Conservation (phyloP, 768 basidiomycete genomes). For the Rhodosporidiobolus sp. region DNA sequence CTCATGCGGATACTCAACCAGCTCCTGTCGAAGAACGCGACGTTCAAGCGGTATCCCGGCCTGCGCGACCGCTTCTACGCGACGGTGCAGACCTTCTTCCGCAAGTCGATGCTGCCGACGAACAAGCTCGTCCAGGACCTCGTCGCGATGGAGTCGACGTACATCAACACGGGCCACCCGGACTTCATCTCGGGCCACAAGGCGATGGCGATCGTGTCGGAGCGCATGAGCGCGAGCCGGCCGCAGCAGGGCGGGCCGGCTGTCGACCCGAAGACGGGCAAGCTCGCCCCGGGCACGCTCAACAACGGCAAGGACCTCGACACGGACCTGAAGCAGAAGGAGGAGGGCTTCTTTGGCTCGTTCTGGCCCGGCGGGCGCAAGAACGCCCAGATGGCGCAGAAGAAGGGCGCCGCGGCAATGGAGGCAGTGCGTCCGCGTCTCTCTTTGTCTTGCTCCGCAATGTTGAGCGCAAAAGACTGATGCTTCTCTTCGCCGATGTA, state of each 20-base stretch:
- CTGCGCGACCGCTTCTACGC: constrained; percentile 92
- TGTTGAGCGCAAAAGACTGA: constrained; percentile 30
- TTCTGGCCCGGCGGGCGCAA: constrained; percentile 69
- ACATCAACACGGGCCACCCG: constrained; percentile 98
- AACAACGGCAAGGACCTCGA: constrained; percentile 96
- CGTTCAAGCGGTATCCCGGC: constrained; percentile 95
- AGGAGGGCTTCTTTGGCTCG: constrained; percentile 76
- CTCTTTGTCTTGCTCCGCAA: background rate
- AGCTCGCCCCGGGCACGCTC: constrained; percentile 60
- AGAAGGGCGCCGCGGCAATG: constrained; percentile 56
- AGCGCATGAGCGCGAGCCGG: constrained; percentile 77
- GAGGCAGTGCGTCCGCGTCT: constrained; percentile 55
- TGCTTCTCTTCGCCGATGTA: background rate
- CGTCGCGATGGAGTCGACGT: constrained; percentile 96
- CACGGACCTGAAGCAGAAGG: constrained; percentile 81
- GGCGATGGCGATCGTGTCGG: constrained; percentile 83
- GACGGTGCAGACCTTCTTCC: constrained; percentile 96
- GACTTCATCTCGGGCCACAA: constrained; percentile 97
- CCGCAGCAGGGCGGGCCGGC: constrained; percentile 56
- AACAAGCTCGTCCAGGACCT: constrained; percentile 90
- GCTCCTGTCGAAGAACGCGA: constrained; percentile 82
- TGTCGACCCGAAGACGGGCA: constrained; percentile 69
- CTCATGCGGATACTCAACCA: constrained; percentile 93
- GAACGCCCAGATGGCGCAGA: constrained; percentile 44
- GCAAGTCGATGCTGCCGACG: constrained; percentile 86